Evolutionary conservation across 305 asterid species (phyloP).

Genomic region (Fraxinus xanthoxyloides): DNA sequence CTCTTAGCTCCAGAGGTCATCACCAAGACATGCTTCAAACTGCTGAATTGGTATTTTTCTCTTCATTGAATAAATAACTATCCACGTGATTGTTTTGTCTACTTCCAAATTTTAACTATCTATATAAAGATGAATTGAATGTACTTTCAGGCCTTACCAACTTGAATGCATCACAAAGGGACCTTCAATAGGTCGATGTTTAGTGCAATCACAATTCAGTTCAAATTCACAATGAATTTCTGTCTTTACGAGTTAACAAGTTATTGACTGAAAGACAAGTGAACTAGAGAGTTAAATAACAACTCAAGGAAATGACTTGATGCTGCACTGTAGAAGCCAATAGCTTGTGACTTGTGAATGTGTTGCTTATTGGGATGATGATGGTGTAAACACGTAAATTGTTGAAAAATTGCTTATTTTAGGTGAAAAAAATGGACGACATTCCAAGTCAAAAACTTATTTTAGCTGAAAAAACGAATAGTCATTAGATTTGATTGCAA

Average conservation of each 20-base stretch:
- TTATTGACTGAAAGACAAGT: not conserved
- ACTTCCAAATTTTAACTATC: not conserved
- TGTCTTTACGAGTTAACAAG: not conserved
- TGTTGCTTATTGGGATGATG: not conserved
- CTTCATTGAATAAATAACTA: not conserved
- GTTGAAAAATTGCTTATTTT: not conserved
- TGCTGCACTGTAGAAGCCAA: not conserved
- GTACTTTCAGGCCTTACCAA: not conserved
- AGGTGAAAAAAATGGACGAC: not conserved
- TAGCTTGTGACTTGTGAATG: not conserved
- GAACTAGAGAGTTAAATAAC: not conserved
- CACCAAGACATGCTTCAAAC: conserved; percentile 97
- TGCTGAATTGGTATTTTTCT: conserved; percentile 65
- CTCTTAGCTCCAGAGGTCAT: conserved; percentile 78
- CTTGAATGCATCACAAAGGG: not conserved
- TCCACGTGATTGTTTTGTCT: not conserved
- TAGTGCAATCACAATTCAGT: not conserved
- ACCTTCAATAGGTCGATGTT: not conserved
- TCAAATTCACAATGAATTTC: not conserved
- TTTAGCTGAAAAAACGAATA: not conserved
- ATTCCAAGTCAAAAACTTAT: not conserved
- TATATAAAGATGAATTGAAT: not conserved
- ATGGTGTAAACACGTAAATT: not conserved
- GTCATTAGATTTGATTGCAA: not conserved
- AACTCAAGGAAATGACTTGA: not conserved